These are phyloP conservation scores for Aspergillus bertholletiae DNA, from an alignment of 495 filamentous ascomycete species.

Conservation along the genomic window DNA sequence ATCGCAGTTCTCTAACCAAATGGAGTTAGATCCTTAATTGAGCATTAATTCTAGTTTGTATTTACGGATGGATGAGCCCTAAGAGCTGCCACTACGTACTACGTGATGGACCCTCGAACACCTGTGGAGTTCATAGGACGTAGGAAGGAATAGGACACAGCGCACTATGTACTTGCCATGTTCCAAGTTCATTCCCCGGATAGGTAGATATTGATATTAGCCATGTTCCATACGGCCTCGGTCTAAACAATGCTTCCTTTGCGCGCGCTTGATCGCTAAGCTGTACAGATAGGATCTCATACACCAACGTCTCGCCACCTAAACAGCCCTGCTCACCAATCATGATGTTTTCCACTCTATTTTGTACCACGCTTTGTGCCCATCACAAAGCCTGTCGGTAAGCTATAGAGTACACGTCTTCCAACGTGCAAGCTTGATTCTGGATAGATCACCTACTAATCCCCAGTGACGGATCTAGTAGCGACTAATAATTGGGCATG, in stretches of 20 bases:
- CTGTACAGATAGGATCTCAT: slow-evolving; percentile 63
- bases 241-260: slow-evolving; percentile 1
- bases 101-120: too few species aligned
- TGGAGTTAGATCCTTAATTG: too few species aligned
- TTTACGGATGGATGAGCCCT: too few species aligned
- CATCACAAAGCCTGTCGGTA: slow-evolving; percentile 72
- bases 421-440: slow-evolving; percentile 94
- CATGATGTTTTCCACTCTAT: slow-evolving; percentile 77
- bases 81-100: too few species aligned
- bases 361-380: slow-evolving; percentile 64
- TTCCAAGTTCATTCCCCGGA: too few species aligned
- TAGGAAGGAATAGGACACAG: too few species aligned
- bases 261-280: slow-evolving; percentile 2
- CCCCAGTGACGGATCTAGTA: slow-evolving; percentile 35
- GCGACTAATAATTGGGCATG: too few species aligned
- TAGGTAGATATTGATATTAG: slow-evolving; percentile 89
- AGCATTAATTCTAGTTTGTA: too few species aligned
- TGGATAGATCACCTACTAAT: slow-evolving; percentile 86
- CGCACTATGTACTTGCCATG: too few species aligned
- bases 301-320: slow-evolving; percentile 79
- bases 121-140: too few species aligned
- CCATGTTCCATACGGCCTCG: slow-evolving; percentile 55
- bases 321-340: slow-evolving; percentile 72
- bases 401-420: slow-evolving; percentile 85
- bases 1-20: slow-evolving; percentile 24